Base-by-base conservation (phyloP, 1,284 basidiomycete species). In the Heterobasidion parviporum region DNA sequence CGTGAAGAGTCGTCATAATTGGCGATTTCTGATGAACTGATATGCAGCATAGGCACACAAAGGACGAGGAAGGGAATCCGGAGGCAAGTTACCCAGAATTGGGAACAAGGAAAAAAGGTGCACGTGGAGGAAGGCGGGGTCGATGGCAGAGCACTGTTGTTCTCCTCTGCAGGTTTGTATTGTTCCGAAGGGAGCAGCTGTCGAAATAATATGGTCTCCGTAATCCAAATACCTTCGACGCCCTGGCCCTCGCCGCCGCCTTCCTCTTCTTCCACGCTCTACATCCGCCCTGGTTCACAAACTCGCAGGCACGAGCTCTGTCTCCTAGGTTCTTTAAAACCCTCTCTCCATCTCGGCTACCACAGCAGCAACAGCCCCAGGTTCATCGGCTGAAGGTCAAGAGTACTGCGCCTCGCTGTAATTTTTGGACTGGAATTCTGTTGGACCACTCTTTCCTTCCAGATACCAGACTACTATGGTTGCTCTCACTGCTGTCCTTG, bases 401-500 rank as follows among this genome's bases (percentile, higher is more conserved):
- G 33, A 16, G 20, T 15, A 34, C 14, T 33, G 35, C 53, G 48
- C 26, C 5, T 26, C 26, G 26, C 26, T 26, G 26, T 26, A 6
- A 26, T 26, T 26, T 26, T 4, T 26, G 26, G 26, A 26, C 26
- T 26, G 26, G 26, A 26, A 26, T 26, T 26, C 4, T 26, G 5
- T 26, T 26, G 26, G 48, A 46, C 43, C 20, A 45, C 14, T 41
- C 41, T 50, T 41, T 26, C 26, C 36, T 26, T 35, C 35, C 26
- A n/a, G 33, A 36, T 14, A 48, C 46, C 55, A 33, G 46, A 52
- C 20, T 59, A 35, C 20, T 57, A 78, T 79, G 76, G 61, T 76
- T 61, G 64, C 64, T 61, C 62, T 75, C 56, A 52, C 60, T 62
- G 65, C 65, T 64, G 62, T 74, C 55, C 61, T 74, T 57, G 65